phyloP scores from a whole-genome alignment of 208 protist species.

The Acanthamoeba triangularis region DNA sequence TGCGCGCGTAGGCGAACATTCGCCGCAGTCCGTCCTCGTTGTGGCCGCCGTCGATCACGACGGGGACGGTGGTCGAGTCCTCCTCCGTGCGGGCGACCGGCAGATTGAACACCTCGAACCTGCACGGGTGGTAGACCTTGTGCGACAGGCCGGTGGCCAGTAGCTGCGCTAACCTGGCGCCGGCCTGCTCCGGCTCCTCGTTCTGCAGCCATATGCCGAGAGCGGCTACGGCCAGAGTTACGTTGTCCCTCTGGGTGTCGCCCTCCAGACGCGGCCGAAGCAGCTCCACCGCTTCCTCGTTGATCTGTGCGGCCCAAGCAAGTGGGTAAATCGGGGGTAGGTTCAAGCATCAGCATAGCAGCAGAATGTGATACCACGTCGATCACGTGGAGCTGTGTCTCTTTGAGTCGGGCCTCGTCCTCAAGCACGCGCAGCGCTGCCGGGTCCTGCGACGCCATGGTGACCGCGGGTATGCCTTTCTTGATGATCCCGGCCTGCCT shows the following conservation, averaged over 20 bases:
- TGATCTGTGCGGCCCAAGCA: not conserved
- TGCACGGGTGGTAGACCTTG: constrained; percentile 30
- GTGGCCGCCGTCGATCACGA: constrained; percentile 46
- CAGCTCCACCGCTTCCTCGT: constrained; percentile 14
- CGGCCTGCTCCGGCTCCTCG: not conserved
- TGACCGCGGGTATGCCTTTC: not conserved
- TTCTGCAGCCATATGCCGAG: not conserved
- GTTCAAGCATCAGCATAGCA: too few relatives aligned
- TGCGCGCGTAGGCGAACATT: not conserved
- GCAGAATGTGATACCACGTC: not conserved
- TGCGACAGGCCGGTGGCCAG: not conserved
- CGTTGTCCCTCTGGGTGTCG: constrained; percentile 20
- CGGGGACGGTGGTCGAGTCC: not conserved
- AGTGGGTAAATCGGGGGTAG: not conserved
- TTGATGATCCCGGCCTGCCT: constrained; percentile 19
- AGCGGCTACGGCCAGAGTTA: not conserved
- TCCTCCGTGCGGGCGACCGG: not conserved
- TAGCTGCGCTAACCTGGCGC: not conserved
- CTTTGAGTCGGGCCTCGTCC: not conserved
- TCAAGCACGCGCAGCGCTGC: not conserved
- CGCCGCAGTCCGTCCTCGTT: constrained; percentile 13
- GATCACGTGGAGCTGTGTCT: not conserved
- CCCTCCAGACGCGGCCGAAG: not conserved
- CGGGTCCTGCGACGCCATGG: not conserved
- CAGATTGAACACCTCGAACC: not conserved